Conservation (phyloP, 129 eudicot species). For the Arctium lappa region DNA sequence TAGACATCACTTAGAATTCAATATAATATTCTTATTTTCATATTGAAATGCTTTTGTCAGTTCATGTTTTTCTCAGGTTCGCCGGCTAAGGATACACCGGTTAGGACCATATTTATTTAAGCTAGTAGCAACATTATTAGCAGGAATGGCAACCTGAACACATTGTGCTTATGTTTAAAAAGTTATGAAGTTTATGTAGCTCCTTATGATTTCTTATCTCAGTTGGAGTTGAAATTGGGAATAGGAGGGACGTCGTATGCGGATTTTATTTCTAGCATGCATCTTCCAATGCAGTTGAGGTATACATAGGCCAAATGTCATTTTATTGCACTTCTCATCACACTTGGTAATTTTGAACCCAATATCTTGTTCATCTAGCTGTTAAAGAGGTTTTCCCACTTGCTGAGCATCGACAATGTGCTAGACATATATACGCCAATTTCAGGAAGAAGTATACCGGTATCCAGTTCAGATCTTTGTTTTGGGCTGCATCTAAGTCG, state of each 20-base stretch:
- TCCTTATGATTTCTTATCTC: constrained; percentile 20
- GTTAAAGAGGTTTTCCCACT: too few species aligned
- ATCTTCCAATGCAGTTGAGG: constrained; percentile 98
- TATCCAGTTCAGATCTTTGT: too few species aligned
- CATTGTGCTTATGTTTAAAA: background rate
- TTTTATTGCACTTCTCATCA: background rate
- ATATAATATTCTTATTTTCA: too few species aligned
- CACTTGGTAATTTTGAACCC: background rate
- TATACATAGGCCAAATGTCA: constrained; percentile 25
- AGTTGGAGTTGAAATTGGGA: constrained; percentile 96
- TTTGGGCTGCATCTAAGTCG: too few species aligned
- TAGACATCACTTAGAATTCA: too few species aligned
- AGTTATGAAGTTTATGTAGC: background rate
- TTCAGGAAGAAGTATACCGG: too few species aligned
- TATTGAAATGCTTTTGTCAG: too few species aligned
- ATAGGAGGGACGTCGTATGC: constrained; percentile 94
- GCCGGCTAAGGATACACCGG: constrained; percentile 64
- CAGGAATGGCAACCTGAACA: background rate
- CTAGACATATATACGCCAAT: too few species aligned
- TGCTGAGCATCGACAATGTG: too few species aligned
- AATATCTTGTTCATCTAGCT: background rate
- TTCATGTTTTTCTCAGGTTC: constrained; percentile 54
- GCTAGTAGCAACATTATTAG: background rate
- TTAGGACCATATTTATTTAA: background rate
- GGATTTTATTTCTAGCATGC: constrained; percentile 80